These are phyloP conservation scores for Danielia reshetovae DNA, from an alignment of 805 yeast genomes.

Conservation along the genomic window DNA sequence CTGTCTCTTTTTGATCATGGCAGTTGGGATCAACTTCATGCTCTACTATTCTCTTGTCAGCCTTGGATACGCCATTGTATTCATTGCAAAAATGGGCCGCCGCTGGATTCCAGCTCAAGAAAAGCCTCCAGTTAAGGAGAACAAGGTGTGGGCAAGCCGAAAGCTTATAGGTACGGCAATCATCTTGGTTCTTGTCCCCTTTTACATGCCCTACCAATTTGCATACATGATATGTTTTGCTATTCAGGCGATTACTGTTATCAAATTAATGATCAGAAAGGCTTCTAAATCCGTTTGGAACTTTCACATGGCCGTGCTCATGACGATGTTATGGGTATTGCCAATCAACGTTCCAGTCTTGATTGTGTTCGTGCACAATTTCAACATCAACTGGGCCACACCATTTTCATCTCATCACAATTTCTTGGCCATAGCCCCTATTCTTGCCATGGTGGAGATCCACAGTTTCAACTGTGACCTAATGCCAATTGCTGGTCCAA, in stretches of 20 bases:
- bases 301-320: conserved; percentile 57
- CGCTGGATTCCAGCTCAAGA: neutral
- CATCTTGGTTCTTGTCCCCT: conserved; percentile 42
- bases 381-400: conserved; percentile 73
- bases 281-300: conserved; percentile 35
- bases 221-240: conserved; percentile 59
- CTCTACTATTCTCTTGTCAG: conserved; percentile 25
- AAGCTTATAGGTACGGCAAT: conserved; percentile 33
- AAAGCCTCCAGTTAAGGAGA: neutral
- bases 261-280: conserved; percentile 25
- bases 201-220: conserved; percentile 78
- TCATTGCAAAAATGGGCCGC: neutral
- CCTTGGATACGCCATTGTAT: conserved; percentile 9
- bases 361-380: conserved; percentile 77
- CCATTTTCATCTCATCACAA: conserved; percentile 88
- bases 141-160: neutral
- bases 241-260: conserved; percentile 53
- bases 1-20: conserved; percentile 47
- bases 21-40: conserved; percentile 40
- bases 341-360: conserved; percentile 78
- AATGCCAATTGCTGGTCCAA: conserved; percentile 30
- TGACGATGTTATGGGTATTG: conserved; percentile 71
- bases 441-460: conserved; percentile 54
- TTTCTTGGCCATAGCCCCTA: conserved; percentile 70
- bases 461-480: conserved; percentile 33